Conservation (phyloP, 1,284 basidiomycete species). For the Melampsora abietis-canadensis region DNA sequence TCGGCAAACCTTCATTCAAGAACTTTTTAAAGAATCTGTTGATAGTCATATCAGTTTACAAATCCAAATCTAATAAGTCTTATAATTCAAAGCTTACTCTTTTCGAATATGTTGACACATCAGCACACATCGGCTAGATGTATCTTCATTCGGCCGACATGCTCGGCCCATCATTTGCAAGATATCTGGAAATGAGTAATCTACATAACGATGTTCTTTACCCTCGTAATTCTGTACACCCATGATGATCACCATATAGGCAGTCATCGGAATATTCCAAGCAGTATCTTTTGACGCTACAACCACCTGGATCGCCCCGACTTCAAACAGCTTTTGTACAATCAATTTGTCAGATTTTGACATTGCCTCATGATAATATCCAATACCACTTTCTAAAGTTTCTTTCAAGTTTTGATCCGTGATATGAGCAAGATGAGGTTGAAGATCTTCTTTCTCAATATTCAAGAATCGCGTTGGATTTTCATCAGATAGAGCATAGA, state of each 20-base stretch:
- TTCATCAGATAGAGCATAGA: constrained; percentile 84
- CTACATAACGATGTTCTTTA: constrained; percentile 86
- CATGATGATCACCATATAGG: constrained; percentile 98
- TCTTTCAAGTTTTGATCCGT: constrained; percentile 74
- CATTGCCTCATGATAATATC: constrained; percentile 92
- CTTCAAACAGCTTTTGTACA: constrained; percentile 86
- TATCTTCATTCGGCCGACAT: constrained; percentile 79
- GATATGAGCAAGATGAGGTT: constrained; percentile 82
- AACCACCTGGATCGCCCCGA: constrained; percentile 89
- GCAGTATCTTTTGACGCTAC: constrained; percentile 94
- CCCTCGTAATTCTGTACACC: constrained; percentile 88
- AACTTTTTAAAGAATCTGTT: constrained; percentile 82
- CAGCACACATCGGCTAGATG: constrained; percentile 82
- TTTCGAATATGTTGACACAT: constrained; percentile 90
- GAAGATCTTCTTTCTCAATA: constrained; percentile 75
- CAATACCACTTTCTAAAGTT: constrained; percentile 82
- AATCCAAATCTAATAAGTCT: neutral
- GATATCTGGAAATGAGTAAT: constrained; percentile 95
- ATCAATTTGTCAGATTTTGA: constrained; percentile 87
- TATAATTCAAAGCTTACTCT: constrained; percentile 25
- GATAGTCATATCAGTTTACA: neutral
- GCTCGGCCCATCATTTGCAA: constrained; percentile 98
- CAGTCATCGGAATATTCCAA: constrained; percentile 87
- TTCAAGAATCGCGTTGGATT: constrained; percentile 83
- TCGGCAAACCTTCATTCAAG: constrained; percentile 91